phyloP scores from a whole-genome alignment of 768 basidiomycete species.

The Macrolepiota dolichaula region DNA sequence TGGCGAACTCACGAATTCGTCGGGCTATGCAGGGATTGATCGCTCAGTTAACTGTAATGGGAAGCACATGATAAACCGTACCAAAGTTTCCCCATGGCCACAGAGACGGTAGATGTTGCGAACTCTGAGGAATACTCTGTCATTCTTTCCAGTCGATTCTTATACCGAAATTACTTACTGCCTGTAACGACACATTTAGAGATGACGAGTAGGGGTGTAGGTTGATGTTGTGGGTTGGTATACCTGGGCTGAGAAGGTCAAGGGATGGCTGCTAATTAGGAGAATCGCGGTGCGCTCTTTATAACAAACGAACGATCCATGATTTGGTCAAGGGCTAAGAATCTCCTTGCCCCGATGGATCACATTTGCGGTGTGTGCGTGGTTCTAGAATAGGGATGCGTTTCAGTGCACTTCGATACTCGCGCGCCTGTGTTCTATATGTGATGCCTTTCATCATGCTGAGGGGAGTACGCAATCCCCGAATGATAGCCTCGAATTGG shows the following conservation, averaged over 20 bases:
- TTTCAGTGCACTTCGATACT: background rate
- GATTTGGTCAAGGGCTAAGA: background rate
- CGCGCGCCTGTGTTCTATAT: background rate
- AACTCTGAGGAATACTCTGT: constrained; percentile 27
- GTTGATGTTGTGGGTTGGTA: constrained; percentile 3
- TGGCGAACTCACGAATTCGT: constrained; percentile 22
- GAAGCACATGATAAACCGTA: constrained; percentile 20
- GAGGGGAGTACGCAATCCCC: background rate
- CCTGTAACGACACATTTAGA: constrained; percentile 50
- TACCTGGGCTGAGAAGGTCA: constrained; percentile 4
- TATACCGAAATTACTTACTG: constrained; percentile 35
- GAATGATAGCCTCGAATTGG: background rate
- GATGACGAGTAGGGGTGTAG: constrained; percentile 1
- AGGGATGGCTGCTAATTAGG: background rate
- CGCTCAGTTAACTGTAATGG: background rate
- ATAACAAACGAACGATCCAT: background rate
- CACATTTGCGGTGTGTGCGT: background rate
- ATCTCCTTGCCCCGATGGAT: background rate
- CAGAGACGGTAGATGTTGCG: constrained; percentile 45
- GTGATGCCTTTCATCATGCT: background rate
- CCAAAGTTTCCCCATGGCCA: constrained; percentile 41
- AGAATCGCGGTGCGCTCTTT: background rate
- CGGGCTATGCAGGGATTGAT: constrained; percentile 21
- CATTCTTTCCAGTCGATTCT: background rate
- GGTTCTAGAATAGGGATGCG: background rate